Conservation (phyloP, 2,329 filamentous ascomycete genomes). For the Alternaria postmessia region DNA sequence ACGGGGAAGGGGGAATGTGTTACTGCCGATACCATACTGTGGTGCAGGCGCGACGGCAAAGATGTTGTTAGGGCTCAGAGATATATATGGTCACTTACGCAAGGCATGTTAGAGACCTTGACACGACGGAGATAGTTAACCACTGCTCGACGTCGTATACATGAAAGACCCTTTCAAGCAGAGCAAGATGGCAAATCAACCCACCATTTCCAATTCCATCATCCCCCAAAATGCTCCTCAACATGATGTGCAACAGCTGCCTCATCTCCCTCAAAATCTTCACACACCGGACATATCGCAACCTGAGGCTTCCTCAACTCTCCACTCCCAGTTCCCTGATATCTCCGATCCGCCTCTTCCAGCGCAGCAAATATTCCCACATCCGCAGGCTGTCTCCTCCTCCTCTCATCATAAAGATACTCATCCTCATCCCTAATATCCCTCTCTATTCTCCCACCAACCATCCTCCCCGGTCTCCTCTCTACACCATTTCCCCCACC, state of each 20-base stretch:
- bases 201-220: background rate
- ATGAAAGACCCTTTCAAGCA: background rate
- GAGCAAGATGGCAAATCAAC: background rate
- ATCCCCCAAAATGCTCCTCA: constrained; percentile 61
- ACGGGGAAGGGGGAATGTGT: no score
- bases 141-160: background rate
- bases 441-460: constrained; percentile 30
- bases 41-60: background rate
- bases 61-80: background rate
- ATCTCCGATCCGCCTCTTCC: constrained; percentile 37
- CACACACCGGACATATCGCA: constrained; percentile 70
- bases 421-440: constrained; percentile 42
- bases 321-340: constrained; percentile 29
- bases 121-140: background rate
- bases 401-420: constrained; percentile 42
- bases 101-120: background rate
- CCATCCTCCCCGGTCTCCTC: constrained; percentile 12
- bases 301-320: constrained; percentile 29
- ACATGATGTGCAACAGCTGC: constrained; percentile 73
- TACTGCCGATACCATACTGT: background rate
- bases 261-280: constrained; percentile 72
- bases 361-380: constrained; percentile 32
- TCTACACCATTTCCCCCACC: constrained; percentile 7
- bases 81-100: background rate
- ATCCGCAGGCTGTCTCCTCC: constrained; percentile 10